phyloP scores from a whole-genome alignment of 2,329 filamentous ascomycete species.

The Fusarium sp. region DNA sequence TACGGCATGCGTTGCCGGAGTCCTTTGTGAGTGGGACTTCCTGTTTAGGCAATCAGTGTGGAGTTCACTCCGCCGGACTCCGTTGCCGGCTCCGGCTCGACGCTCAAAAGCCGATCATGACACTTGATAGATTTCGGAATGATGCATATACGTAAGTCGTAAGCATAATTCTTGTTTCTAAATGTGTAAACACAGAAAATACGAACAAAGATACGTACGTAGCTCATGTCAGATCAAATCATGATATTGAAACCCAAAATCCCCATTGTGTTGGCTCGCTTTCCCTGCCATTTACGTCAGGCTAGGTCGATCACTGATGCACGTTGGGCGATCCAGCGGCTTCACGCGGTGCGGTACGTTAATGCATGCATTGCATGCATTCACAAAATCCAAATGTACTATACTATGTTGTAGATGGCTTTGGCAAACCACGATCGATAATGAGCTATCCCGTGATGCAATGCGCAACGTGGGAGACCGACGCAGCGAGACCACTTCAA shows the following conservation, averaged over 20 bases:
- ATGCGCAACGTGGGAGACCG: constrained; percentile 34
- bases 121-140: neutral
- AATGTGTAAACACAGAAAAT: neutral
- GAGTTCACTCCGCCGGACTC: constrained; percentile 21
- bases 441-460: constrained; percentile 38
- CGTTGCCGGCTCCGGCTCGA: constrained; percentile 24
- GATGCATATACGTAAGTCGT: constrained; percentile 3
- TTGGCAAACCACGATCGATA: constrained; percentile 4
- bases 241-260: constrained; percentile 1
- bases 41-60: constrained; percentile 38
- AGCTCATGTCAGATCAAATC: neutral
- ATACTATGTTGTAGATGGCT: neutral
- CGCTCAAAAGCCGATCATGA: constrained; percentile 12
- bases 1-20: constrained; percentile 2
- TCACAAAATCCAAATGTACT: neutral
- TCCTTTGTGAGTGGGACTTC: constrained; percentile 17
- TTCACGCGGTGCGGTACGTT: constrained; percentile 28
- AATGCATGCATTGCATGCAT: constrained; percentile 6
- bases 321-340: constrained; percentile 36
- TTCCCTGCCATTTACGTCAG: constrained; percentile 34
- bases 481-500: constrained; percentile 20
- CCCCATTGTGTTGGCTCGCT: neutral
- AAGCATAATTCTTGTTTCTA: constrained; percentile 1
- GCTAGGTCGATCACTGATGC: constrained; percentile 31
- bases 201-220: neutral